phyloP scores from a whole-genome alignment of 768 basidiomycete genomes.

The Boletus reticuloceps region DNA sequence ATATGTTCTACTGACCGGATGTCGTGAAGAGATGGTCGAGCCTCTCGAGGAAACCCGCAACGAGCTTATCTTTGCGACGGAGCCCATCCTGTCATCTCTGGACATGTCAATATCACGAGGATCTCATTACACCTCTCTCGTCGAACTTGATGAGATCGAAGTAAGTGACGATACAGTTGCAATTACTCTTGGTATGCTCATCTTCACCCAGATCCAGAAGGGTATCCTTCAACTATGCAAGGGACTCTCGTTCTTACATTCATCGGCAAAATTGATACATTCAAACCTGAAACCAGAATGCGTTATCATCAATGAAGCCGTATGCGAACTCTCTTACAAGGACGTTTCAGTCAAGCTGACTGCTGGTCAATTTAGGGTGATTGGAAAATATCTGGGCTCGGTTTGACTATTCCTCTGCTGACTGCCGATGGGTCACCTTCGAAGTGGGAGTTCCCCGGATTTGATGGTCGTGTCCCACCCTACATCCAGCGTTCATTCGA shows the following conservation, averaged over 20 bases:
- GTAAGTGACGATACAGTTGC: conserved; percentile 38
- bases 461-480: conserved; percentile 73
- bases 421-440: conserved; percentile 68
- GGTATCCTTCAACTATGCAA: conserved; percentile 92
- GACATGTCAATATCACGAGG: conserved; percentile 71
- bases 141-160: conserved; percentile 96
- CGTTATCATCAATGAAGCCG: conserved; percentile 85
- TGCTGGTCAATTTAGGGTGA: conserved; percentile 67
- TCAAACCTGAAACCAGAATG: conserved; percentile 86
- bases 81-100: conserved; percentile 81
- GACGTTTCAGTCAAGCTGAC: neutral
- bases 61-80: conserved; percentile 91
- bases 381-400: conserved; percentile 95
- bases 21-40: conserved; percentile 85
- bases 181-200: conserved; percentile 1
- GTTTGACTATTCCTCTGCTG: conserved; percentile 77
- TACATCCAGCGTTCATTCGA: conserved; percentile 92
- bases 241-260: conserved; percentile 87
- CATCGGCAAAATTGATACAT: conserved; percentile 88
- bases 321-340: conserved; percentile 36
- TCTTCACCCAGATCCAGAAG: conserved; percentile 75
- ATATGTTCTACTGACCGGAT: conserved; percentile 2
- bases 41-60: conserved; percentile 90
- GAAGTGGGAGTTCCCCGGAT: conserved; percentile 88
- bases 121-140: conserved; percentile 50